Evolutionary conservation across 1,284 basidiomycete genomes (phyloP).

Genomic region (Pulveroboletus ridleyi): DNA sequence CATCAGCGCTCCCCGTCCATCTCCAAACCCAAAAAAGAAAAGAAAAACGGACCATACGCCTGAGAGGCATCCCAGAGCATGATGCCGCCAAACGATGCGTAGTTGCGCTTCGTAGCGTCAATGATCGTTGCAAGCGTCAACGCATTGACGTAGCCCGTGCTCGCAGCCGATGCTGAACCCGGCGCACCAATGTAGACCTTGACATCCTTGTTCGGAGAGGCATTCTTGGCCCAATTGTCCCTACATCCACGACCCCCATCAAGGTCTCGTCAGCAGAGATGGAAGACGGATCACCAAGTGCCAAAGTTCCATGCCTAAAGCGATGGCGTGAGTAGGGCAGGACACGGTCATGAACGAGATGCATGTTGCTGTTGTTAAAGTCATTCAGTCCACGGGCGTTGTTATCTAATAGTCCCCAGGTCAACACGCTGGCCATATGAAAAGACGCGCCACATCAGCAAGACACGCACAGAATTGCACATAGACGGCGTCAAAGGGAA

Average conservation of each 20-base stretch:
- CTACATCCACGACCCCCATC: constrained; percentile 34
- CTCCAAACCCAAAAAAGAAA: no score
- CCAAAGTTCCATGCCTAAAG: constrained; percentile 56
- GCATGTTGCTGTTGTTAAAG: constrained; percentile 48
- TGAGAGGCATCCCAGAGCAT: constrained; percentile 75
- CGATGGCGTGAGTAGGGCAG: not conserved
- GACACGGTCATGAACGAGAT: constrained; percentile 13
- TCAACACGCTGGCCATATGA: constrained; percentile 12
- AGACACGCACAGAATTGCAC: constrained; percentile 60
- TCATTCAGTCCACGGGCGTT: constrained; percentile 61
- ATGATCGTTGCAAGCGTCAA: constrained; percentile 52
- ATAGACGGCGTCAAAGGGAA: constrained; percentile 72
- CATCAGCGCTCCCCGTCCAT: not conserved
- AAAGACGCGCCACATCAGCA: not conserved
- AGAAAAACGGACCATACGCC: constrained; percentile 49
- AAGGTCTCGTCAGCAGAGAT: not conserved
- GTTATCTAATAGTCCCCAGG: constrained; percentile 46
- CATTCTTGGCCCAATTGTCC: constrained; percentile 69
- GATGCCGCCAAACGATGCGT: constrained; percentile 70
- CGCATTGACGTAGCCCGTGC: constrained; percentile 57
- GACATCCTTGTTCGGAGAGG: constrained; percentile 61
- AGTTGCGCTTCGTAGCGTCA: constrained; percentile 49
- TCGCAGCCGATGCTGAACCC: constrained; percentile 52
- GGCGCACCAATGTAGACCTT: constrained; percentile 72
- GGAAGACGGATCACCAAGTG: constrained; percentile 46